Conservation (phyloP, 1,139 yeast species). For the Sugiyamaella paludigena region DNA sequence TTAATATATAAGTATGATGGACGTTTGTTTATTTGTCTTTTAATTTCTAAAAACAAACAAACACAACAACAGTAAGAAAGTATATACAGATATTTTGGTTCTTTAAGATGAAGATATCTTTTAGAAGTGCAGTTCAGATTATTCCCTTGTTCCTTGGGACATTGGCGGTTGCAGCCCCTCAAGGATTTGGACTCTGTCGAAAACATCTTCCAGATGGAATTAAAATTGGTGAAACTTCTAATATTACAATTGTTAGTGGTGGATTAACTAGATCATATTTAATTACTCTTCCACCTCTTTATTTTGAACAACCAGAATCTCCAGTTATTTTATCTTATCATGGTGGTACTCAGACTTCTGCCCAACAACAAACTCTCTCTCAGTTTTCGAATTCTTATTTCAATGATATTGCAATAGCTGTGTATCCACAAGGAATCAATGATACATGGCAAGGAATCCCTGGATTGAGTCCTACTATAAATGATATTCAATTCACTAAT, state of each 20-base stretch:
- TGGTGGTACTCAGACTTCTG: slow-evolving; percentile 7
- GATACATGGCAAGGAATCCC: slow-evolving; percentile 11
- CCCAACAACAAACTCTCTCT: slow-evolving; percentile 2
- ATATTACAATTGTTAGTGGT: slow-evolving; percentile 6
- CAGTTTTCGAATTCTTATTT: slow-evolving; percentile 4
- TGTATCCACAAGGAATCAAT: slow-evolving; percentile 8
- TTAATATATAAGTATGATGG: no score
- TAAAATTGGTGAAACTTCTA: background rate
- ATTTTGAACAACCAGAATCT: background rate
- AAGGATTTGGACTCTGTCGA: no score
- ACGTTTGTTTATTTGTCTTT: no score
- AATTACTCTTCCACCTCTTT: slow-evolving; percentile 1
- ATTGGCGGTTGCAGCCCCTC: no score
- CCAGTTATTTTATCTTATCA: slow-evolving; percentile 10
- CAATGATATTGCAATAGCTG: slow-evolving; percentile 10
- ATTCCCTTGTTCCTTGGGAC: no score
- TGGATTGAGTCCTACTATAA: slow-evolving; percentile 1
- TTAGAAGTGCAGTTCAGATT: no score
- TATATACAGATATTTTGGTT: background rate
- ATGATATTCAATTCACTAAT: slow-evolving; percentile 9
- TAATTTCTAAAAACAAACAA: no score
- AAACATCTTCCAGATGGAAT: background rate
- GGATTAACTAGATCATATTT: slow-evolving; percentile 5
- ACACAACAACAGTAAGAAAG: background rate
- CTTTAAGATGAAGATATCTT: background rate